Evolutionary conservation across 208 protist species (phyloP).

Genomic region (Trichomonas tenax): DNA sequence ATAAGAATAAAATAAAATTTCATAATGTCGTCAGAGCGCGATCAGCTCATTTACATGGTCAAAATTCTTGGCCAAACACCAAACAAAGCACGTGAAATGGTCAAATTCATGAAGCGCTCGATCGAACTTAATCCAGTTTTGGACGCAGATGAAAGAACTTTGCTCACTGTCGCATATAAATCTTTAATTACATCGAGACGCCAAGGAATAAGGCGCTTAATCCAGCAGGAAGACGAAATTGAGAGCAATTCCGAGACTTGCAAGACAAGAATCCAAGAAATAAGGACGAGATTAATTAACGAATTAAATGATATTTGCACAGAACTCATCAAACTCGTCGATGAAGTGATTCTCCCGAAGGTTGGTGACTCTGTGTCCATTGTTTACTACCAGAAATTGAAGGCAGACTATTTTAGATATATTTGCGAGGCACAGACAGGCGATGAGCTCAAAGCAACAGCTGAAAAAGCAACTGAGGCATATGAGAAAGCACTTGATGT

Average conservation of each 20-base stretch:
- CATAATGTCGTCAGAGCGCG: not conserved
- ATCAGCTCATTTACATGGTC: not conserved
- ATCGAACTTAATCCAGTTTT: not conserved
- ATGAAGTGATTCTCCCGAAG: conserved; percentile 73
- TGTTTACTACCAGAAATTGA: conserved; percentile 66
- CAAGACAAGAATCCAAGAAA: conserved; percentile 16
- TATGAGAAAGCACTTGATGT: conserved; percentile 55
- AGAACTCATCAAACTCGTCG: conserved; percentile 69
- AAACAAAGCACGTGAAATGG: not conserved
- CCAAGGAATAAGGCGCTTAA: conserved; percentile 76
- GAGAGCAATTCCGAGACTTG: conserved; percentile 40
- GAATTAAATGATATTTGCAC: conserved; percentile 43
- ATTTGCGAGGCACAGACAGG: conserved; percentile 53
- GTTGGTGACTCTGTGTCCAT: conserved; percentile 39
- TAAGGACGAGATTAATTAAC: not conserved
- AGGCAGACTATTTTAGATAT: conserved; percentile 63
- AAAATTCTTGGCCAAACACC: not conserved
- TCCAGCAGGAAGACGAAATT: conserved; percentile 51
- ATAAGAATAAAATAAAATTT: no score
- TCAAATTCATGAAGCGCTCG: not conserved
- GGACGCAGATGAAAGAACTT: conserved; percentile 92
- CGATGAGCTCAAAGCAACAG: conserved; percentile 29
- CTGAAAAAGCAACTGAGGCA: conserved; percentile 45
- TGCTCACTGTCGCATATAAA: conserved; percentile 99
- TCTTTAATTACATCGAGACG: conserved; percentile 93